phyloP scores from a whole-genome alignment of 2,329 filamentous ascomycete species.

The Penicillium sp. region DNA sequence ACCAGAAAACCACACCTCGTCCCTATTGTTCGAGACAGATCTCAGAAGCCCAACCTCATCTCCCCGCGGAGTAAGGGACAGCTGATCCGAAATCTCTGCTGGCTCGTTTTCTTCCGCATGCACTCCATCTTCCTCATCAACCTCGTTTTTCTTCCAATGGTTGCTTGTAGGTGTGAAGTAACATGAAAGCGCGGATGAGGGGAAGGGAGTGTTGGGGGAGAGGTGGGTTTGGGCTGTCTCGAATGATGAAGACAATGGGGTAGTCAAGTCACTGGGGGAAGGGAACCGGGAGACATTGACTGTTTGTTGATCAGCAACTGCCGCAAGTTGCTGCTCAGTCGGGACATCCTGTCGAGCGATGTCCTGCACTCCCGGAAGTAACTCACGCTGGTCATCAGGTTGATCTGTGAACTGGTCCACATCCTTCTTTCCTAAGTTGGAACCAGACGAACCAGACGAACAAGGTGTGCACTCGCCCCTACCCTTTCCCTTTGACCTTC shows the following conservation, averaged over 20 bases:
- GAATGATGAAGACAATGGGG: background rate
- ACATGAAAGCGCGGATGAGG: background rate
- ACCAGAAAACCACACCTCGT: constrained; percentile 1
- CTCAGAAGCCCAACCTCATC: background rate
- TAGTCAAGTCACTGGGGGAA: background rate
- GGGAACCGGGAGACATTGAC: background rate
- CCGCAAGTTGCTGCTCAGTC: background rate
- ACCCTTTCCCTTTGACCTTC: background rate
- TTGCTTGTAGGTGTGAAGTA: background rate
- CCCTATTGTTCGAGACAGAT: background rate
- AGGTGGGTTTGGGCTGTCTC: background rate
- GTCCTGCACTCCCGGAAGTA: background rate
- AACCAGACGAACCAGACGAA: background rate
- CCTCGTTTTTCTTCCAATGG: background rate
- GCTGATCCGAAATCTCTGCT: background rate
- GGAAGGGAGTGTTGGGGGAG: background rate
- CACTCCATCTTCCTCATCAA: background rate
- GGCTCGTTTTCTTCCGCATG: background rate
- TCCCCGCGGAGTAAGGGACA: background rate
- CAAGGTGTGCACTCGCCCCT: background rate
- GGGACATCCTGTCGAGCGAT: no score
- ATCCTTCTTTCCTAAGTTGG: background rate
- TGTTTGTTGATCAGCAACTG: background rate
- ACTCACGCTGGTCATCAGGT: background rate
- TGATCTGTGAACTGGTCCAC: background rate